Base-by-base conservation (phyloP, 352 stramenopile species). In the Pythium coloratum region DNA sequence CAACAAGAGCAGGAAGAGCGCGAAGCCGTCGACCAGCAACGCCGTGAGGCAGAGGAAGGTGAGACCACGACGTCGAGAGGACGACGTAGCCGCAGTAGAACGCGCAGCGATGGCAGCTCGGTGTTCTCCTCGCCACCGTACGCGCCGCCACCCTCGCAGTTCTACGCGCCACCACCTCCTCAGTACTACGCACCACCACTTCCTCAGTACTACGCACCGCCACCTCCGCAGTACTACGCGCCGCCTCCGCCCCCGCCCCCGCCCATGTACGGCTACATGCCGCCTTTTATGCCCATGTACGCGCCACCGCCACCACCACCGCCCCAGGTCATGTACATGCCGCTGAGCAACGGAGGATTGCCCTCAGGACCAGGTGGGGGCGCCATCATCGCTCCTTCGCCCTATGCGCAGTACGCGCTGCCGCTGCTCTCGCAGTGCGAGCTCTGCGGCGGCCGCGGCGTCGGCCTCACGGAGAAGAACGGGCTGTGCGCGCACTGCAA, bases 401-500 rank as follows among this genome's bases (percentile, higher is more conserved):
- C 34, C 16, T 64, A 70, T n/a, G 57, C 55, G 46, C 42, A 44
- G 33, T 70, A 75, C 30, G 20, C 47, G 33, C 62, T 34, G 24
- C 69, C 77, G 20, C 62, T 78, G 30, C 51, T 89, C 28, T 84
- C 75, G 49, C 75, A 64, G 20, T 91, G 83, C 34, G 76, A 89
- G 20, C 72, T 71, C 64, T 91, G 83, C 34, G 64, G 72, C 10
- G 81, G 83, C 8, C 64, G 79, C 53, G 78, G 83, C 14, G 81
- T 91, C 16, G 79, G 73, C 3, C 49, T 91, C 26, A 80, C 85
- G 5, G 79, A 91, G 69, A 89, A 89, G 73, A 91, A 91, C 50
- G 83, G 81, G 7, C 70, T 84, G 9, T 91, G 83, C 40, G 76
- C 75, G 13, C 81, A 91, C 63, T 91, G 83, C 67, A 90, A 91